Evolutionary conservation across 768 basidiomycete genomes (phyloP), one percentile per base, ranked within the genome.

Genomic region (Suillus subaureus): DNA sequence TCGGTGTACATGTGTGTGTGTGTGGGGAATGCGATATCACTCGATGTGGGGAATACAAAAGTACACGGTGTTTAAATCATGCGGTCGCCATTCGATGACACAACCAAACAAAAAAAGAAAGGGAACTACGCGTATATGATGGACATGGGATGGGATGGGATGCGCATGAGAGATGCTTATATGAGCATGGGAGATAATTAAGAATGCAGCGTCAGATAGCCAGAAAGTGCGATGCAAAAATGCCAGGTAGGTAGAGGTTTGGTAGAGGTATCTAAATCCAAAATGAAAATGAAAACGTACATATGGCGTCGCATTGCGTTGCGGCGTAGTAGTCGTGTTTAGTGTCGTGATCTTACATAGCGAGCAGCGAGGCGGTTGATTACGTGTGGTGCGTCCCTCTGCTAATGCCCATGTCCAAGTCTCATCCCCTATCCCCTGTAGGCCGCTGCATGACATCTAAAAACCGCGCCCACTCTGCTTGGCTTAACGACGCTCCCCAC

Each of bases 401-500:
- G 18, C 52, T 9, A 18, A 54, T 51, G 16, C 51, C 26, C 15
- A 28, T 26, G 51, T 52, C 28, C 16, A 54, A 31, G 52, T 54
- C 28, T 52, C 26, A 54, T 54, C 57, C 57, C 69, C 77, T 72
- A 61, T 74, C 75, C 26, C 69, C 69, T 49, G 74, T 64, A 63
- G 81, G 75, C 18, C 86, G 84, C 71, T 87, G 82, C 77, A 91
- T 82, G 54, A 84, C 88, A 66, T 91, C 88, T 76, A 92, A 77
- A 72, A 86, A 85, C 65, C 82, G 81, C 47, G 79, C 81, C 89
- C 92, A 93, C 76, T 93, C 92, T 47, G 87, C 86, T 69, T 90
- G 88, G 64, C 86, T 90, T 72, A 93, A 90, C 43, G 88, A 84
- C 18, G 90, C 84, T 51, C 90, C 90, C 91, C 91, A 93, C 81